Evolutionary conservation across 768 basidiomycete species (phyloP).

Genomic region (Fibroporia radiculosa): DNA sequence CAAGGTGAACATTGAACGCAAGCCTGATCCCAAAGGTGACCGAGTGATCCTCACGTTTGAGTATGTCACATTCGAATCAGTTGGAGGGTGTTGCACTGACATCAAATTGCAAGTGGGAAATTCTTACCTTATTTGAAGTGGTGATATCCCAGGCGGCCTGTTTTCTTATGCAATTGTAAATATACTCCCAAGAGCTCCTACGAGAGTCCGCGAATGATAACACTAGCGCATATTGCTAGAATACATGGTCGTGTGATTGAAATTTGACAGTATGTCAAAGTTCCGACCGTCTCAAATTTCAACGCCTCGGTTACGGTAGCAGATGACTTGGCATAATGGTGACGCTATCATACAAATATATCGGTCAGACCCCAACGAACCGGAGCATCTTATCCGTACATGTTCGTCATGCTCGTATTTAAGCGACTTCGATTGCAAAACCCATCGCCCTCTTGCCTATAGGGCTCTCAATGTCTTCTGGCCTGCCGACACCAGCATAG

Average conservation of each 20-base stretch:
- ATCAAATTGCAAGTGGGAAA: constrained; percentile 48
- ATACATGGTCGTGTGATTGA: too few species aligned
- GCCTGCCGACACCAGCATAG: constrained; percentile 32
- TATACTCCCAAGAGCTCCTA: too few species aligned
- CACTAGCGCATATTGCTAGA: too few species aligned
- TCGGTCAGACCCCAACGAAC: background rate
- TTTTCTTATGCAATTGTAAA: background rate
- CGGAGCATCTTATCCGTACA: background rate
- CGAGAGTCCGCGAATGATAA: too few species aligned
- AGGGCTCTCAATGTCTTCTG: constrained; percentile 29
- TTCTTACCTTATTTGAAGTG: constrained; percentile 70
- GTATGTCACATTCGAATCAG: constrained; percentile 48
- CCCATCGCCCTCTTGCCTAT: constrained; percentile 38
- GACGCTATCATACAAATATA: too few species aligned
- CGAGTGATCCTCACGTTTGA: constrained; percentile 75
- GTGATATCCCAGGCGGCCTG: constrained; percentile 24
- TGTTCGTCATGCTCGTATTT: background rate
- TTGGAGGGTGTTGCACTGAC: background rate
- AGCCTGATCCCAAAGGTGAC: constrained; percentile 72
- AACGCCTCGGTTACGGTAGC: too few species aligned
- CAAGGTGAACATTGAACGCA: constrained; percentile 57
- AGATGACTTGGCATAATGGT: too few species aligned
- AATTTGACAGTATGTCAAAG: too few species aligned
- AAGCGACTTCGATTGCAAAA: constrained; percentile 23
- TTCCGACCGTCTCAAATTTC: too few species aligned